A percentile compares a stretch with the other conserved stretches of the same genome.
These are phyloP conservation scores for Trichoderma endophyticum DNA, from an alignment of 2,329 filamentous ascomycete genomes.

Conservation along the genomic window DNA sequence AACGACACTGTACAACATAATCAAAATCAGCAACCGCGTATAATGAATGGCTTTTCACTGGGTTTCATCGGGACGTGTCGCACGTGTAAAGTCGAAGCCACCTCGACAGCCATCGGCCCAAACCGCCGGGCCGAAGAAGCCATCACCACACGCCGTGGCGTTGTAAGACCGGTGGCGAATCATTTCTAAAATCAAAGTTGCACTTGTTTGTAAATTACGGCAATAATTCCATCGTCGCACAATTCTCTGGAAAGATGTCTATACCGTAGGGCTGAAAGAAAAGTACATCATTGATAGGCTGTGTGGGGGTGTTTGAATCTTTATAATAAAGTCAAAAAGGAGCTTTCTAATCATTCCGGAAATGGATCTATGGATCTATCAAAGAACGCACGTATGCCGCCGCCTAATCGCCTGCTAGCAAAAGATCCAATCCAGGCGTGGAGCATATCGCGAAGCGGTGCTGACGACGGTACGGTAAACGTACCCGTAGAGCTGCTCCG, in stretches of 20 bases:
- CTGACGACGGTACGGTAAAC: slow-evolving; percentile 8
- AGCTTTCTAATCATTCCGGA: neutral
- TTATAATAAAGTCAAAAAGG: neutral
- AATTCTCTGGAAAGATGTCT: neutral
- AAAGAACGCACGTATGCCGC: neutral
- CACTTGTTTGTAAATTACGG: neutral
- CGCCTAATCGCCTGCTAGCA: slow-evolving; percentile 3
- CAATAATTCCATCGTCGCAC: neutral
- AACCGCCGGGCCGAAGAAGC: slow-evolving; percentile 30
- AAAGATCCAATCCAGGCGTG: neutral
- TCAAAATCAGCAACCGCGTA: slow-evolving; percentile 15
- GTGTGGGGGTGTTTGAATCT: neutral
- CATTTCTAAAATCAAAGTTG: neutral
- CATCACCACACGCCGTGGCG: slow-evolving; percentile 27
- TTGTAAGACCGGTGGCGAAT: slow-evolving; percentile 13
- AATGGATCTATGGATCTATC: neutral
- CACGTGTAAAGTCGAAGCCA: slow-evolving; percentile 34
- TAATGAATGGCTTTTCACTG: no score
- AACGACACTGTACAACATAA: slow-evolving; percentile 27
- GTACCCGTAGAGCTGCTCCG: neutral
- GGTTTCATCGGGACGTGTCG: neutral
- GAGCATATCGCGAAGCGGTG: slow-evolving; percentile 1
- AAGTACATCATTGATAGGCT: neutral
- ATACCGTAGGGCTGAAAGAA: neutral
- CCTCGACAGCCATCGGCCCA: slow-evolving; percentile 30